A percentile compares a stretch with the other conserved stretches of the same genome.
Evolutionary conservation across 129 eudicot genomes (phyloP).

Genomic region (Glebionis coronaria): DNA sequence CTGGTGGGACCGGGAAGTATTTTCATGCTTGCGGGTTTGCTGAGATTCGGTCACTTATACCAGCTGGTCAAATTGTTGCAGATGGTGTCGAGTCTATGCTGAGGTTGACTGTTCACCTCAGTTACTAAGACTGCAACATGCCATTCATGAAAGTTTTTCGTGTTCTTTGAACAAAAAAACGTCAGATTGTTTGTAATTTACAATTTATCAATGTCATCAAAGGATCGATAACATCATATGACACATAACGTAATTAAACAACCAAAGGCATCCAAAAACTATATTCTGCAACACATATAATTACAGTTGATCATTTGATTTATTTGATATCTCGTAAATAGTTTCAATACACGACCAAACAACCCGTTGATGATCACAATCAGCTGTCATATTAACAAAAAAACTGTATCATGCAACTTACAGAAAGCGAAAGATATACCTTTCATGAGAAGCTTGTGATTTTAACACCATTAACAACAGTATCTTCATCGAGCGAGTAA

Average conservation of each 20-base stretch:
- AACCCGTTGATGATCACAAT: no score
- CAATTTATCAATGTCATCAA: conserved; percentile 11
- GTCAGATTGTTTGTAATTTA: conserved; percentile 23
- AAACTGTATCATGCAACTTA: no score
- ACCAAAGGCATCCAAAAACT: no score
- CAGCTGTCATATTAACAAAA: no score
- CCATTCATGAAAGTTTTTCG: conserved; percentile 12
- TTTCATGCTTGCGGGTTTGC: conserved; percentile 90
- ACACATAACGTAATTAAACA: no score
- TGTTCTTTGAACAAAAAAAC: neutral
- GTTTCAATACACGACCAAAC: no score
- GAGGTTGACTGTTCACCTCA: conserved; percentile 76
- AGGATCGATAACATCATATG: neutral
- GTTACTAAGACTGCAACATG: conserved; percentile 35
- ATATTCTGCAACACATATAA: no score
- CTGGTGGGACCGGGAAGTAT: conserved; percentile 95
- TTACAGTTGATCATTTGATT: no score
- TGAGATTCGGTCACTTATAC: conserved; percentile 82
- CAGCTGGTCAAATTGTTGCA: conserved; percentile 72
- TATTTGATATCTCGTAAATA: no score
- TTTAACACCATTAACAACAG: conserved; percentile 40
- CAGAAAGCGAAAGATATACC: no score
- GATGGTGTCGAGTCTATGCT: conserved; percentile 88
- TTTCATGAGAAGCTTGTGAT: conserved; percentile 34
- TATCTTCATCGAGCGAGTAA: conserved; percentile 59